Base-by-base conservation (phyloP, 257 asterid genomes). In the Orobanche coerulescens region DNA sequence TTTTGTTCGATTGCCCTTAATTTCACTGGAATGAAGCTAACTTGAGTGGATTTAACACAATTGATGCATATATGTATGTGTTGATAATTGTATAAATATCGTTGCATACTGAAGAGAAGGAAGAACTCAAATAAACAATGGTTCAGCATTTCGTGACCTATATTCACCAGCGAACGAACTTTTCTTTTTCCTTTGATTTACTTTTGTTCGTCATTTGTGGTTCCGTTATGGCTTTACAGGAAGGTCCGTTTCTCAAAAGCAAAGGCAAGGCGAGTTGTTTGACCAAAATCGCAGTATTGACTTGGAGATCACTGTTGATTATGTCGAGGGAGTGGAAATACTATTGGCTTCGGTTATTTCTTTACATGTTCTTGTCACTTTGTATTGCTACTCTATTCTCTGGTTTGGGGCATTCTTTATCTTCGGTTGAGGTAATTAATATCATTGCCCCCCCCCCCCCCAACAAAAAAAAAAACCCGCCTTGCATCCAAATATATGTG, bases 281-380 rank as follows among this genome's bases (percentile, higher is more conserved):
- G 23, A 66, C 83, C 37, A 82, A 83, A 69, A 79, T 89, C 24
- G 88, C 91, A 39, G 82, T 93, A 19, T 68, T 89, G 77, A 93
- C 97, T 11, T 93, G 99, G 99, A 82, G 99, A 78, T 93, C 99
- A 15, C 69, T 93, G 74, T 66, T 89, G 79, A 86, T 89, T 46
- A 93, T 93, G 99, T 93, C 95, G n/a, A 86, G 99, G 75, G 99
- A 93, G 81, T 93, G 96, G 97, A 89, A 93, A 58, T 93, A 84
- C 71, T 93, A 93, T 67, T 93, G 99, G 99, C 95, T 93, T 64
- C 94, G 99, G 71, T 76, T 93, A 70, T 76, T 89, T 62, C 78
- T 93, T 15, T 81, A 81, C 76, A 82, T 82, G 84, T 81, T 93
- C 78, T 76, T 93, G 67, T 75, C 96, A 1, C 78, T 86, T 57